A percentile compares a stretch with the other conserved stretches of the same genome.
Evolutionary conservation across 2,329 filamentous ascomycete genomes (phyloP).

Genomic region (Colletotrichum sp.): DNA sequence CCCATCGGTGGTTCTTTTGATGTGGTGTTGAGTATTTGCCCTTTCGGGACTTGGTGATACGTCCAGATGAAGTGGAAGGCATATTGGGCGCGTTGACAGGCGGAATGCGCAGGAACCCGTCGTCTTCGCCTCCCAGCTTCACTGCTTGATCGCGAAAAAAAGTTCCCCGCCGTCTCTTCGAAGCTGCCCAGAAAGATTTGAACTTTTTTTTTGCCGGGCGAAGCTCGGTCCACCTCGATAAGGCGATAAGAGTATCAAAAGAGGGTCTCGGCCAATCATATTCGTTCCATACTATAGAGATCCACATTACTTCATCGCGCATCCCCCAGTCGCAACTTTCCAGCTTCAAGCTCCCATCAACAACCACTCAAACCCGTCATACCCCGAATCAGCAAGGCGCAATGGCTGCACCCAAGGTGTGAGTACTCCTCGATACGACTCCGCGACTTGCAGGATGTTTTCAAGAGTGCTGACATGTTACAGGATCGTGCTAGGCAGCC

Average conservation of each 20-base stretch:
- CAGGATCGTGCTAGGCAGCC: conserved; percentile 81
- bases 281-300: not conserved
- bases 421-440: conserved; percentile 22
- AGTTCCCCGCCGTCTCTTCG: conserved; percentile 14
- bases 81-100: conserved; percentile 47
- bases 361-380: not conserved
- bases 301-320: conserved; percentile 13
- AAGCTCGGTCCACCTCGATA: conserved; percentile 21
- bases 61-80: conserved; percentile 67
- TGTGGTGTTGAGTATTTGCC: conserved; percentile 74
- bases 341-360: conserved; percentile 5
- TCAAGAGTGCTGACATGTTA: conserved; percentile 12
- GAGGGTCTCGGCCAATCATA: not conserved
- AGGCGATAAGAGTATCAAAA: conserved; percentile 13
- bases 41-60: conserved; percentile 73
- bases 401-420: conserved; percentile 58
- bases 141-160: conserved; percentile 21
- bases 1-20: conserved; percentile 86
- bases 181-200: conserved; percentile 23
- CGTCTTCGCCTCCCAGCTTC: conserved; percentile 23
- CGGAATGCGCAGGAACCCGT: conserved; percentile 11
- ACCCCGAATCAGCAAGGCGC: conserved; percentile 2
- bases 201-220: conserved; percentile 21
- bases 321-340: conserved; percentile 14
- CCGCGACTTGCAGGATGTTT: not conserved